Percentiles rank a stretch among this genome's conserved stretches.
Conservation (phyloP, 2,329 filamentous ascomycete species). For the Xylariaceae sp. region DNA sequence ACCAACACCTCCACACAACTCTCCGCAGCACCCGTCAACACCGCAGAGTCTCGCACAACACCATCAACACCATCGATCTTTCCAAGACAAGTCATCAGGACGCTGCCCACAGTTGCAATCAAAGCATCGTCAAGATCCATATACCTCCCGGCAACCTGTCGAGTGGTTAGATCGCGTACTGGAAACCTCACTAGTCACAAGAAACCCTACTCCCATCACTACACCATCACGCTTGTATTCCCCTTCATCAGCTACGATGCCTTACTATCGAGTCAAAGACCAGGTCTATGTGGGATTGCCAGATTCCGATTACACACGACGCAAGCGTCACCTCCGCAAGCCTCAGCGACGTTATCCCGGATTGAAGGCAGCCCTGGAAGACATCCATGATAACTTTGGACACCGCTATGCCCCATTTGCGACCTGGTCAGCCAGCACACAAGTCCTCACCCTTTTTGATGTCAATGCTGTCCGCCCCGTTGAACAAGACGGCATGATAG, state of each 20-base stretch:
- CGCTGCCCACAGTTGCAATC: background rate
- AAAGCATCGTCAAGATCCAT: background rate
- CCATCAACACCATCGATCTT: background rate
- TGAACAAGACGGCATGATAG: conserved; percentile 9
- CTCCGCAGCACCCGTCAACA: background rate
- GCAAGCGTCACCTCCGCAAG: background rate
- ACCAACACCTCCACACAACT: too few species aligned
- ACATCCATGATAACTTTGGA: conserved; percentile 20
- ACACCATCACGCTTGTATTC: conserved; percentile 7
- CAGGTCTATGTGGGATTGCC: conserved; percentile 8
- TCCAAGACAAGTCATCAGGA: background rate
- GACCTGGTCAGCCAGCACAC: conserved; percentile 14
- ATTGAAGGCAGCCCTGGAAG: conserved; percentile 21
- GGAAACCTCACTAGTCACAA: conserved; percentile 21
- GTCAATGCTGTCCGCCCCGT: conserved; percentile 6
- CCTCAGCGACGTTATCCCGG: conserved; percentile 21
- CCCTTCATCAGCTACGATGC: conserved; percentile 4
- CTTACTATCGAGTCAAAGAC: conserved; percentile 1
- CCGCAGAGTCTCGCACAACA: background rate
- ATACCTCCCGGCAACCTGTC: conserved; percentile 12
- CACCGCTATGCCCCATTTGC: conserved; percentile 23
- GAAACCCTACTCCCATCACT: conserved; percentile 4
- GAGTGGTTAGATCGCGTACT: conserved; percentile 24
- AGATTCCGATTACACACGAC: background rate
- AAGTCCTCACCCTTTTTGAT: conserved; percentile 18